Conservation (phyloP, 805 yeast genomes). For the Pichia manshurica region DNA sequence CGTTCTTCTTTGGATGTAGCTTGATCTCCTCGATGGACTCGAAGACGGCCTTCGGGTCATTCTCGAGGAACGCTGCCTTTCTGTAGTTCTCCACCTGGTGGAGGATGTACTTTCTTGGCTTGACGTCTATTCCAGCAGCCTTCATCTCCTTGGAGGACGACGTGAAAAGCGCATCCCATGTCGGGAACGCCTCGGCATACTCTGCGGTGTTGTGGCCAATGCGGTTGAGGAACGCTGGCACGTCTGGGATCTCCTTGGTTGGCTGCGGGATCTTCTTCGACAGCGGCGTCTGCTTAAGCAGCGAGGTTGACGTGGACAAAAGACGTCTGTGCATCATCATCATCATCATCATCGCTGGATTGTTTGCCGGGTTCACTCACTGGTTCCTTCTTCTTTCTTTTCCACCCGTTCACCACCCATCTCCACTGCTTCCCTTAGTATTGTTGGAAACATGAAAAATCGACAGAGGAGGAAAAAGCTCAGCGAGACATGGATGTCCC, state of each 20-base stretch:
- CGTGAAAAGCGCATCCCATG: constrained; percentile 64
- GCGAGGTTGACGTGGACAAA: constrained; percentile 12
- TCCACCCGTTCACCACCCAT: too few relatives aligned
- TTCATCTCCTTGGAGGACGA: constrained; percentile 55
- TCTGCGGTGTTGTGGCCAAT: constrained; percentile 76
- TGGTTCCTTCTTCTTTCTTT: too few relatives aligned
- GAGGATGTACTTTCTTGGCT: constrained; percentile 66
- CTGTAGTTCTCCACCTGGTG: constrained; percentile 65
- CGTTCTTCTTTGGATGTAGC: constrained; percentile 64
- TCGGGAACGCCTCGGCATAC: constrained; percentile 61
- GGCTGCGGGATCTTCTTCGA: constrained; percentile 40
- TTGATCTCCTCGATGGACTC: constrained; percentile 39
- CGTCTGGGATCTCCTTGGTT: constrained; percentile 56
- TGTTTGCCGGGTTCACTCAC: too few relatives aligned
- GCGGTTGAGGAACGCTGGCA: constrained; percentile 60
- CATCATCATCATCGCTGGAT: too few relatives aligned
- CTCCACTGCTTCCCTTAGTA: too few relatives aligned
- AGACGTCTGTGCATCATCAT: constrained; percentile 1
- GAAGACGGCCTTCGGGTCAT: constrained; percentile 31
- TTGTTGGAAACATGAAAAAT: too few relatives aligned
- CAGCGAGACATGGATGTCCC: too few relatives aligned
- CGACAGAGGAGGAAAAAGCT: too few relatives aligned
- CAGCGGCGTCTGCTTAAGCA: constrained; percentile 1
- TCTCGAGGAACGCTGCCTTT: constrained; percentile 23
- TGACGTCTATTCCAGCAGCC: constrained; percentile 68